These are phyloP conservation scores for Fusarium abutilonis DNA, from an alignment of 2,329 filamentous ascomycete genomes.

Conservation along the genomic window DNA sequence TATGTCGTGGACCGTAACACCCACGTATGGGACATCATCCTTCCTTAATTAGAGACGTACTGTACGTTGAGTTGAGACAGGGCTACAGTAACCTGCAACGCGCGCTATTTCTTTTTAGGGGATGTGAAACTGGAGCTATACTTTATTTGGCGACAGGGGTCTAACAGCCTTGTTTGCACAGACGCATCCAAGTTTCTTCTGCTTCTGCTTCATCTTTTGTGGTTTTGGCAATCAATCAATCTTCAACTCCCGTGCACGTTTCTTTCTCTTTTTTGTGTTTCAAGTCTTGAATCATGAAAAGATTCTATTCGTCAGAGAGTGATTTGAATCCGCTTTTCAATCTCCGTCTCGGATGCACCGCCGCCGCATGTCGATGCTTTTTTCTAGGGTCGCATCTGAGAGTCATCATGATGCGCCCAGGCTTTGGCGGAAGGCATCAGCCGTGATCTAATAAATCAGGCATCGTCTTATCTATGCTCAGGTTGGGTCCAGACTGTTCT, in stretches of 20 bases:
- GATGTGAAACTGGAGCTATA: conserved; percentile 26
- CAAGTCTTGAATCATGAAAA: neutral
- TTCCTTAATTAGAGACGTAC: conserved; percentile 27
- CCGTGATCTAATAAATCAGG: conserved; percentile 15
- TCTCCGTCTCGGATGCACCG: conserved; percentile 23
- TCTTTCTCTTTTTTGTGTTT: conserved; percentile 33
- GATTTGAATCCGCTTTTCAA: conserved; percentile 16
- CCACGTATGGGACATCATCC: neutral
- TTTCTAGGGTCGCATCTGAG: conserved; percentile 16
- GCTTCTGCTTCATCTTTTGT: conserved; percentile 15
- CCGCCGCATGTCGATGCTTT: conserved; percentile 25
- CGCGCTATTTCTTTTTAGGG: conserved; percentile 21
- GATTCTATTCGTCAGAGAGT: neutral
- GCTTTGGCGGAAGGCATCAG: conserved; percentile 8
- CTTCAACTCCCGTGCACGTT: conserved; percentile 19
- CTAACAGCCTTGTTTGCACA: neutral
- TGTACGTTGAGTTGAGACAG: neutral
- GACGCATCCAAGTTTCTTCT: conserved; percentile 29
- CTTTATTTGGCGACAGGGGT: conserved; percentile 10
- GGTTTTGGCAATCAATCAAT: conserved; percentile 2
- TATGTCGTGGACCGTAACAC: neutral
- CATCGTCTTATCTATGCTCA: neutral
- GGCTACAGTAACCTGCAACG: conserved; percentile 20
- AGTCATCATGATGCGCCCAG: conserved; percentile 21
- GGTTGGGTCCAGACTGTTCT: neutral